These are phyloP conservation scores for Bipolaris bicolor DNA, from an alignment of 2,329 filamentous ascomycete species.

Conservation along the genomic window DNA sequence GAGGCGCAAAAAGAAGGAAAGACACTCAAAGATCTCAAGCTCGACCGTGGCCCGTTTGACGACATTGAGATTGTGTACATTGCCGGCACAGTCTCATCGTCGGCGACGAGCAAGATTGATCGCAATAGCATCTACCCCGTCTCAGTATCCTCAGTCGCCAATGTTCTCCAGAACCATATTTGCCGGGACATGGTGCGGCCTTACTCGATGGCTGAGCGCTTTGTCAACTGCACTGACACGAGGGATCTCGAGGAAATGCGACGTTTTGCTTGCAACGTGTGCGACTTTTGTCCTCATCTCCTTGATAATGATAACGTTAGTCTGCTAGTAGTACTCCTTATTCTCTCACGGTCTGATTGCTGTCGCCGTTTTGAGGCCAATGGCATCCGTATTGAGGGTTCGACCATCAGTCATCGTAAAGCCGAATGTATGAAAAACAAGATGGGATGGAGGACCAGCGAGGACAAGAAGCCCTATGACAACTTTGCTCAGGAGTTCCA, in stretches of 20 bases:
- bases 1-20: constrained; percentile 22
- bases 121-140: constrained; percentile 45
- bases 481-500: constrained; percentile 45
- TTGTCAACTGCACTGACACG: constrained; percentile 41
- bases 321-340: constrained; percentile 45
- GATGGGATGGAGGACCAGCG: constrained; percentile 42
- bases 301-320: constrained; percentile 49
- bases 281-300: constrained; percentile 48
- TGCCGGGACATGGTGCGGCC: constrained; percentile 46
- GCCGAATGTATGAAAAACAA: constrained; percentile 49
- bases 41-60: constrained; percentile 42
- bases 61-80: constrained; percentile 50
- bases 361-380: constrained; percentile 45
- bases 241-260: constrained; percentile 42
- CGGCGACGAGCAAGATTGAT: constrained; percentile 44
- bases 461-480: constrained; percentile 46
- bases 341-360: constrained; percentile 45
- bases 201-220: constrained; percentile 43
- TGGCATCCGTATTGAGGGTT: constrained; percentile 48
- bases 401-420: constrained; percentile 47
- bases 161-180: constrained; percentile 42
- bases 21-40: constrained; percentile 27
- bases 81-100: constrained; percentile 46
- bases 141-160: constrained; percentile 43
- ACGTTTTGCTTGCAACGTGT: constrained; percentile 44